Base-by-base conservation (phyloP, 2,329 filamentous ascomycete species). In the Stemphylium vesicarium region DNA sequence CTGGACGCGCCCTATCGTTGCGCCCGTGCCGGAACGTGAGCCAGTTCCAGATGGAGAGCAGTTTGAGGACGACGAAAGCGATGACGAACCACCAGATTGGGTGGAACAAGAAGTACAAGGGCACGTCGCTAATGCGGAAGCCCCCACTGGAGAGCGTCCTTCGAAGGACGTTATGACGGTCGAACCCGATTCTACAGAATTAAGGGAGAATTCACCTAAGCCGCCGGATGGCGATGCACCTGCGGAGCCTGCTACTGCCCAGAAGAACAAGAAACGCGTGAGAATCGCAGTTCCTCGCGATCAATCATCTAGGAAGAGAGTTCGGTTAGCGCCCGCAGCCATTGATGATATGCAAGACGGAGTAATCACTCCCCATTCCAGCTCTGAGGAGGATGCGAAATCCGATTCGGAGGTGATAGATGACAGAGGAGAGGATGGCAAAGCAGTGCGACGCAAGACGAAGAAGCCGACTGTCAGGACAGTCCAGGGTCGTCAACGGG, bases 261-360 rank as follows among this genome's bases (percentile, higher is more conserved):
- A 36, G 13, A 60, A 62, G 31, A 22, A 48, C 16, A 65, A 48
- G 38, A 70, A 71, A 41, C 66, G 66, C 29, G 63, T 65, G 37
- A 62, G 56, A 24, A 60, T 67, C 29, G 29, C 50, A 5, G 60
- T 64, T 20, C 57, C 62, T 13, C 16, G 15, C 8, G 38, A 50
- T 15, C 38, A 57, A 22, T 35, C 33, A 24, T 39, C 56, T 5
- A 57, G 37, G 29, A 71, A 71, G 39, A 64, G 50, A 40, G 15
- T 29, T 29, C 57, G 64, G 13, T 16, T 33, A 8, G 18, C 18
- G 10, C 37, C 10, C 46, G 20, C 10, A 26, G 24, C 12, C 12
- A 26, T 24, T 10, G 24, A 29, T 3, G 11, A 38, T 7, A 4
- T n/a, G 4, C 42, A 37, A 16, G 43, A 50, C 22, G 11, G 12